Evolutionary conservation across 1,139 yeast species (phyloP).

Genomic region (Sugiyamaella grinbergsii): DNA sequence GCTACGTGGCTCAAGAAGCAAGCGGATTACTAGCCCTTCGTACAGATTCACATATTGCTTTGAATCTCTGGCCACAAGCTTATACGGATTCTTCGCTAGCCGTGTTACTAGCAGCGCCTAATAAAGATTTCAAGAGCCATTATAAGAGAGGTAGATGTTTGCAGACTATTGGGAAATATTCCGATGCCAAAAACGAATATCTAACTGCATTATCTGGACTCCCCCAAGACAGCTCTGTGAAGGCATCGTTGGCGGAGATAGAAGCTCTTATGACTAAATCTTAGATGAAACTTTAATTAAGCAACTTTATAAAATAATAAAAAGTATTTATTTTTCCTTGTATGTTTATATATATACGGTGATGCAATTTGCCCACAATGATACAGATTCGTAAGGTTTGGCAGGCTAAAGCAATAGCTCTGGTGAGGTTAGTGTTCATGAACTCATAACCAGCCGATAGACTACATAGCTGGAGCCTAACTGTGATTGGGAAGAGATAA

Average conservation of each 20-base stretch:
- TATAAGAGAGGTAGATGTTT: constrained; percentile 79
- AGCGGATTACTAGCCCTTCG: constrained; percentile 73
- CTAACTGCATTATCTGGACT: constrained; percentile 66
- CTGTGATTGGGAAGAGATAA: no score
- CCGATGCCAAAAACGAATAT: constrained; percentile 72
- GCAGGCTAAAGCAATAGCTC: no score
- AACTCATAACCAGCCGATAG: no score
- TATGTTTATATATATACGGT: not conserved
- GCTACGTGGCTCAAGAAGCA: constrained; percentile 75
- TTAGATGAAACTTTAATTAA: not conserved
- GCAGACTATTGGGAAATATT: constrained; percentile 66
- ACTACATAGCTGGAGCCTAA: no score
- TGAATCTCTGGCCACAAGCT: constrained; percentile 68
- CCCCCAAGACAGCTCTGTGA: constrained; percentile 55
- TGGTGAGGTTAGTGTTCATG: no score
- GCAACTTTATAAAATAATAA: not conserved
- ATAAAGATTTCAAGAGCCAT: constrained; percentile 68
- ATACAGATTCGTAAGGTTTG: no score
- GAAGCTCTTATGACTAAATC: constrained; percentile 24
- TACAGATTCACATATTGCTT: constrained; percentile 76
- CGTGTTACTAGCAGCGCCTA: constrained; percentile 57
- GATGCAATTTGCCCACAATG: no score
- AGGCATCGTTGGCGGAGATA: constrained; percentile 39
- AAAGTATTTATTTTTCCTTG: not conserved
- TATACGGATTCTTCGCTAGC: constrained; percentile 80